These are phyloP conservation scores for Aaosphaeria arxii DNA, from an alignment of 2,329 filamentous ascomycete genomes.

Conservation along the genomic window DNA sequence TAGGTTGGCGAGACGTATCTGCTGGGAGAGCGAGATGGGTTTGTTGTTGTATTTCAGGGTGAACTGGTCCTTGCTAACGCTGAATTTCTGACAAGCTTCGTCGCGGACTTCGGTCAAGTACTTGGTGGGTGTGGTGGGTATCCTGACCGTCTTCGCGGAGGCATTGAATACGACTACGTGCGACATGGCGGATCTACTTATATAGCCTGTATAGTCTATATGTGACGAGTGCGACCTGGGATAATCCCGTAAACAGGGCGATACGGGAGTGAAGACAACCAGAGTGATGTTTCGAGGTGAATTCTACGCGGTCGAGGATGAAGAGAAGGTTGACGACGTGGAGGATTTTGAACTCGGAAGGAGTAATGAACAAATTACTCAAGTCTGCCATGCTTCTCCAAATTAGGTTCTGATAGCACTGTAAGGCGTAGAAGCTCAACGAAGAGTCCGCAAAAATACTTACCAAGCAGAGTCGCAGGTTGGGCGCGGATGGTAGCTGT, in stretches of 20 bases:
- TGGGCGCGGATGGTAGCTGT: too few species aligned
- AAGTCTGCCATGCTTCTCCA: constrained; percentile 27
- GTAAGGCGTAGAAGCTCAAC: constrained; percentile 3
- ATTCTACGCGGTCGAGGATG: constrained; percentile 25
- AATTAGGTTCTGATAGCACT: constrained; percentile 12
- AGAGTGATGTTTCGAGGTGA: constrained; percentile 21
- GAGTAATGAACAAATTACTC: constrained; percentile 27
- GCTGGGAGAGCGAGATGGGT: constrained; percentile 77
- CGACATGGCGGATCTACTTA: constrained; percentile 64
- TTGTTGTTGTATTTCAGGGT: constrained; percentile 84
- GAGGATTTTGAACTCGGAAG: constrained; percentile 30
- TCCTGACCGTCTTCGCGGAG: constrained; percentile 69
- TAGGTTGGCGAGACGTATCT: constrained; percentile 80
- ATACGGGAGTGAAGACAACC: constrained; percentile 25
- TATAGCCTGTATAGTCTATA: constrained; percentile 24
- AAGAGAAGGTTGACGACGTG: constrained; percentile 28
- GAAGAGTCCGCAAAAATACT: background rate
- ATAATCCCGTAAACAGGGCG: constrained; percentile 22
- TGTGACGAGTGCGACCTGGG: constrained; percentile 19
- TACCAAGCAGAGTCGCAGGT: too few species aligned
- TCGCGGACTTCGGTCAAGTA: constrained; percentile 81
- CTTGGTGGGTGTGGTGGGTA: constrained; percentile 81
- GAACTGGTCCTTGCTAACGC: constrained; percentile 69
- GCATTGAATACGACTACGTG: constrained; percentile 86
- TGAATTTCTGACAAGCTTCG: constrained; percentile 83